Evolutionary conservation across 2,329 filamentous ascomycete genomes (phyloP).

Genomic region (Xylariaceae sp.): DNA sequence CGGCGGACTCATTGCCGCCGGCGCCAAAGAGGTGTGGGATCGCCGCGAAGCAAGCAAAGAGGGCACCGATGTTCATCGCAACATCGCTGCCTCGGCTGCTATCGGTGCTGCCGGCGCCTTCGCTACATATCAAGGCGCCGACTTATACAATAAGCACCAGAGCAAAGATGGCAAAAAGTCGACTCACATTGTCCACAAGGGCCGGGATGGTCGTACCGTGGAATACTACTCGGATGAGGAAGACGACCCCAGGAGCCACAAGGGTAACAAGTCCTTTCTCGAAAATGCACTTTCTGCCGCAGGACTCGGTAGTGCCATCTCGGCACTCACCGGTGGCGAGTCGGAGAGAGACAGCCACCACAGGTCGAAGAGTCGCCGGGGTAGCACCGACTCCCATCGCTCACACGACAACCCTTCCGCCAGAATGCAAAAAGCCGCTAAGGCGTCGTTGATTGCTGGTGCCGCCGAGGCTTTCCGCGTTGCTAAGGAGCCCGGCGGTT

Average conservation of each 20-base stretch:
- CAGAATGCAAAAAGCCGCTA: slow-evolving; percentile 80
- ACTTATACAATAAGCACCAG: slow-evolving; percentile 58
- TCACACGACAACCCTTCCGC: slow-evolving; percentile 42
- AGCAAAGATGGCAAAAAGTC: slow-evolving; percentile 52
- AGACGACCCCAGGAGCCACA: slow-evolving; percentile 50
- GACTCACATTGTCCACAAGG: slow-evolving; percentile 50
- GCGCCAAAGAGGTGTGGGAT: slow-evolving; percentile 63
- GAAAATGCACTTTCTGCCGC: slow-evolving; percentile 60
- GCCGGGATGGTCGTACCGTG: slow-evolving; percentile 47
- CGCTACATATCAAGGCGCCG: slow-evolving; percentile 60
- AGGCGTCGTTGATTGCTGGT: slow-evolving; percentile 84
- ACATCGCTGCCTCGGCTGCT: slow-evolving; percentile 55
- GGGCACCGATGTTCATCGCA: slow-evolving; percentile 49
- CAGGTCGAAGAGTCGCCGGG: slow-evolving; percentile 35
- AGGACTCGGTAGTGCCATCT: slow-evolving; percentile 58
- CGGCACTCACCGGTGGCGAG: slow-evolving; percentile 50
- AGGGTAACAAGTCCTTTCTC: slow-evolving; percentile 61
- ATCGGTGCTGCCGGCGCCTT: slow-evolving; percentile 61
- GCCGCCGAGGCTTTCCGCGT: slow-evolving; percentile 89
- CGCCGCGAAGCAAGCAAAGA: slow-evolving; percentile 55
- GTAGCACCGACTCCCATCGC: slow-evolving; percentile 49
- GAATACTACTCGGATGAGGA: slow-evolving; percentile 59
- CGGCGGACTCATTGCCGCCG: slow-evolving; percentile 60
- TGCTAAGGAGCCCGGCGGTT: slow-evolving; percentile 81
- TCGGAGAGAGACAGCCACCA: slow-evolving; percentile 41